phyloP scores from a whole-genome alignment of 768 basidiomycete genomes.

The Guyanaporus albipodus region DNA sequence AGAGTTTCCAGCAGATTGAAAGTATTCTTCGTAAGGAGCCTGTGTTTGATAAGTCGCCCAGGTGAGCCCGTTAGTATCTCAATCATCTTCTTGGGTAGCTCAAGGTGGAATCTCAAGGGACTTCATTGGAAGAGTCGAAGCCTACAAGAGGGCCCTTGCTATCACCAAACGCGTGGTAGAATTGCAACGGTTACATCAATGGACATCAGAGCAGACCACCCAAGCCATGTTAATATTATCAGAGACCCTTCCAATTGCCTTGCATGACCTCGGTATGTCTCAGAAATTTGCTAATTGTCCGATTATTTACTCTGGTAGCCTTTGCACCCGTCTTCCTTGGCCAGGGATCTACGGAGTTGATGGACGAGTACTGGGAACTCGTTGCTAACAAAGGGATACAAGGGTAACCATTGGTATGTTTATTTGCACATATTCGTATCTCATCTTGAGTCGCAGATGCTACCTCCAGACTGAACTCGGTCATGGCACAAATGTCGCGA shows the following conservation, averaged over 20 bases:
- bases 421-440: background rate
- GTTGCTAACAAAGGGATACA: slow-evolving; percentile 55
- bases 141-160: slow-evolving; percentile 49
- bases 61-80: slow-evolving; percentile 35
- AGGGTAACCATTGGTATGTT: slow-evolving; percentile 35
- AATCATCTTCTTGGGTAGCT: background rate
- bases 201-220: slow-evolving; percentile 46
- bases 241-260: slow-evolving; percentile 47
- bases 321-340: slow-evolving; percentile 66
- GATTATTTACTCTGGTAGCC: slow-evolving; percentile 24
- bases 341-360: slow-evolving; percentile 54
- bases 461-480: slow-evolving; percentile 78
- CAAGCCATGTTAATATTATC: slow-evolving; percentile 48
- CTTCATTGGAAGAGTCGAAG: slow-evolving; percentile 55
- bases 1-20: slow-evolving; percentile 43
- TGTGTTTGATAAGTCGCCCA: slow-evolving; percentile 53
- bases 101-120: slow-evolving; percentile 35
- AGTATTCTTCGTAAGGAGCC: slow-evolving; percentile 49
- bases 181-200: slow-evolving; percentile 49
- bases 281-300: slow-evolving; percentile 25
- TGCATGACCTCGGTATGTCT: slow-evolving; percentile 36
- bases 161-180: slow-evolving; percentile 58
- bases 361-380: slow-evolving; percentile 49
- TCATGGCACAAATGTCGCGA: slow-evolving; percentile 68
- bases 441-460: slow-evolving; percentile 36